phyloP scores from a whole-genome alignment of 2,329 filamentous ascomycete species.

The Fusarium verticillioides region DNA sequence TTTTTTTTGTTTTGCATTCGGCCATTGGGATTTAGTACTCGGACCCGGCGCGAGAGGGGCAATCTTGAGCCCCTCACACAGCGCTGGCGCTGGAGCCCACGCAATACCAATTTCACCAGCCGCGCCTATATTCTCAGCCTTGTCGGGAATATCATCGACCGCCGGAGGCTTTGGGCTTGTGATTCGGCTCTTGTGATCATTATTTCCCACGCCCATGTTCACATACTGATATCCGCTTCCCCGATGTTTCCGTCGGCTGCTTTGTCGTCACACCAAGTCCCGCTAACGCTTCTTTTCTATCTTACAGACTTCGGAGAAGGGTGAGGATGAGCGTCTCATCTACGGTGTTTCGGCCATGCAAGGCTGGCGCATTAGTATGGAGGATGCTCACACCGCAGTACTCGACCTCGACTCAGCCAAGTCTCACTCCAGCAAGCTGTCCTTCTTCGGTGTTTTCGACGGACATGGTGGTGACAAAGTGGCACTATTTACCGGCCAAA shows the following conservation, averaged over 20 bases:
- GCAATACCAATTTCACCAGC: slow-evolving; percentile 7
- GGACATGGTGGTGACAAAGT: slow-evolving; percentile 98
- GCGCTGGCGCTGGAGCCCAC: slow-evolving; percentile 16
- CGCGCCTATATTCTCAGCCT: slow-evolving; percentile 23
- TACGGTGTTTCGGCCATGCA: slow-evolving; percentile 99
- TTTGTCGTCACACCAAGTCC: slow-evolving; percentile 22
- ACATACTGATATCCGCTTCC: slow-evolving; percentile 20
- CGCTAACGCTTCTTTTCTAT: slow-evolving; percentile 43
- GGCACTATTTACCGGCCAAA: slow-evolving; percentile 88
- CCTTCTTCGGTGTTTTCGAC: slow-evolving; percentile 98
- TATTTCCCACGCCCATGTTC: neutral
- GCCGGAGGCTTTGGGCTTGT: neutral
- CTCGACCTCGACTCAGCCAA: slow-evolving; percentile 80
- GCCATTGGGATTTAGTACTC: slow-evolving; percentile 17
- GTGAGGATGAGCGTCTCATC: slow-evolving; percentile 91
- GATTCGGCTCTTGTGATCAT: neutral
- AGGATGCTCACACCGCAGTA: slow-evolving; percentile 91
- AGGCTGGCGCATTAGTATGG: slow-evolving; percentile 99
- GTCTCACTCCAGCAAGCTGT: slow-evolving; percentile 78
- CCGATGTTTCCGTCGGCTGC: slow-evolving; percentile 27
- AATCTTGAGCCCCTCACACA: slow-evolving; percentile 40
- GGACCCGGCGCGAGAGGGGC: slow-evolving; percentile 34
- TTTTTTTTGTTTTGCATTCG: slow-evolving; percentile 16
- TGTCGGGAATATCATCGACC: neutral
- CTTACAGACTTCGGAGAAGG: slow-evolving; percentile 82